A percentile compares a stretch with the other conserved stretches of the same genome.
phyloP scores from a whole-genome alignment of 345 rosid genomes.

The Eutrema heterophyllum region DNA sequence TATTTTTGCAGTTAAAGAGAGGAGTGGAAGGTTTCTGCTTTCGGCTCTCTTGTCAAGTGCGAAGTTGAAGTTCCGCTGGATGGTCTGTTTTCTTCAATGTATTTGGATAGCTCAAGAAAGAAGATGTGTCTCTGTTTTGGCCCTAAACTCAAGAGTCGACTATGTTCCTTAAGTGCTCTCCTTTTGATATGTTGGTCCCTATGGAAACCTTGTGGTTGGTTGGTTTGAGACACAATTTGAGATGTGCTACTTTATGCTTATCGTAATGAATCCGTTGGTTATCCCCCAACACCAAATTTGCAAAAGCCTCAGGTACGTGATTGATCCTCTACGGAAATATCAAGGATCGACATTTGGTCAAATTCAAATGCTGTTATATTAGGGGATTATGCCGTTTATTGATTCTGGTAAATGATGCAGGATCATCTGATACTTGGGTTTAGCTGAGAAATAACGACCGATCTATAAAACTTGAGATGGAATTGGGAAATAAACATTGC shows the following conservation, averaged over 20 bases:
- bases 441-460: slow-evolving; percentile 15
- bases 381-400: slow-evolving; percentile 9
- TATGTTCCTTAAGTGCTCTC: slow-evolving; percentile 33
- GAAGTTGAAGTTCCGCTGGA: slow-evolving; percentile 14
- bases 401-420: slow-evolving; percentile 33
- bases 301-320: slow-evolving; percentile 30
- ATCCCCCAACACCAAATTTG: slow-evolving; percentile 19
- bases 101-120: slow-evolving; percentile 30
- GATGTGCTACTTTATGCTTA: slow-evolving; percentile 39
- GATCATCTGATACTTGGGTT: slow-evolving; percentile 23
- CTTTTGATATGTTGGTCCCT: slow-evolving; percentile 35
- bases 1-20: slow-evolving; percentile 16
- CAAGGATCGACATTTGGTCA: slow-evolving; percentile 18
- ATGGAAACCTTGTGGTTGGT: slow-evolving; percentile 34
- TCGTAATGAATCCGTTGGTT: slow-evolving; percentile 31
- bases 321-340: slow-evolving; percentile 13
- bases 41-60: not conserved
- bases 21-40: slow-evolving; percentile 22
- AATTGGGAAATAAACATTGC: slow-evolving; percentile 18
- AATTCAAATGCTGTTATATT: slow-evolving; percentile 25
- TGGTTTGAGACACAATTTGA: slow-evolving; percentile 35
- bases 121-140: slow-evolving; percentile 29
- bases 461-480: slow-evolving; percentile 28
- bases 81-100: slow-evolving; percentile 24
- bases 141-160: slow-evolving; percentile 29